These are phyloP conservation scores for Trametes maxima DNA, from an alignment of 768 basidiomycete species.

Conservation along the genomic window DNA sequence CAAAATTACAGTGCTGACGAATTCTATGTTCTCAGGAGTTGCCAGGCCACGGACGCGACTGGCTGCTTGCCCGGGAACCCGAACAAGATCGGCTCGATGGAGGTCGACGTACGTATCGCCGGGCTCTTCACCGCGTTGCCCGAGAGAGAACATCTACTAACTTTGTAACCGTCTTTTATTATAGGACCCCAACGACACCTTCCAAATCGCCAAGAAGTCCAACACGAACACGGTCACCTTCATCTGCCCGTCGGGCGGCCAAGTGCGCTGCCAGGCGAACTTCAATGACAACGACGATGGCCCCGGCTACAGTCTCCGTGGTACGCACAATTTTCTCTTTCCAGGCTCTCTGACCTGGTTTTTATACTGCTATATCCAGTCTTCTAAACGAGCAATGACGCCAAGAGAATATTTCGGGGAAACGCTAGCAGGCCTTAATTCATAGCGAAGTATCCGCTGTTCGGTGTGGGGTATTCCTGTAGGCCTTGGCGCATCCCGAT, in stretches of 20 bases:
- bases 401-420: background rate
- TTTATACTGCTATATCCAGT: background rate
- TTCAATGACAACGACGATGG: slow-evolving; percentile 20
- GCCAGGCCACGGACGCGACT: slow-evolving; percentile 10
- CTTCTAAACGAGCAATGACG: background rate
- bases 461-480: background rate
- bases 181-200: slow-evolving; percentile 12
- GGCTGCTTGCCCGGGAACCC: slow-evolving; percentile 10
- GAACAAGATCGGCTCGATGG: slow-evolving; percentile 6
- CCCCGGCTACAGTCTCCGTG: slow-evolving; percentile 14
- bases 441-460: background rate
- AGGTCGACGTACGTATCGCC: slow-evolving; percentile 7
- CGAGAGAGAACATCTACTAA: no score
- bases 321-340: background rate
- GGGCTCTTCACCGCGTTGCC: no score
- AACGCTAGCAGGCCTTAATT: background rate
- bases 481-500: no score
- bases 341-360: background rate
- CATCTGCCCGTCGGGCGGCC: slow-evolving; percentile 11
- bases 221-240: slow-evolving; percentile 10
- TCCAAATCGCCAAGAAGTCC: background rate
- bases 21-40: background rate
- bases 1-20: no score
- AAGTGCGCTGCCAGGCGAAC: slow-evolving; percentile 18
- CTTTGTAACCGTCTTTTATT: no score